phyloP scores from a whole-genome alignment of 2,329 filamentous ascomycete genomes.

The Clarireedia hainanense region DNA sequence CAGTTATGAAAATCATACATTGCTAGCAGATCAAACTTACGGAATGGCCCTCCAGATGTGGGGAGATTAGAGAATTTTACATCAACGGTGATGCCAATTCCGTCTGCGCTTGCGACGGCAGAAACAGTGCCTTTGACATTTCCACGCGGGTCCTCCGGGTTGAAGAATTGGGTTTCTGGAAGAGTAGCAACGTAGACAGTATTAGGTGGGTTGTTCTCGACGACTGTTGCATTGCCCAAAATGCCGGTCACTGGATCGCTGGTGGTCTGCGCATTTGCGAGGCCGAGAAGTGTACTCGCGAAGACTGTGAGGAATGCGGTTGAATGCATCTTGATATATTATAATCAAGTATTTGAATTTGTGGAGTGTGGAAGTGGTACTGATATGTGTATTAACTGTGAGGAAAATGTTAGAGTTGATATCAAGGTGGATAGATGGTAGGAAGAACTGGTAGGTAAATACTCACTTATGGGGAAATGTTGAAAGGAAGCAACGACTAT shows the following conservation, averaged over 20 bases:
- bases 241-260: slow-evolving; percentile 21
- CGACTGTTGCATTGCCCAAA: slow-evolving; percentile 42
- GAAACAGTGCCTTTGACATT: slow-evolving; percentile 48
- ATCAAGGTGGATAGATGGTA: background rate
- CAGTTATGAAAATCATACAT: slow-evolving; percentile 1
- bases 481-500: slow-evolving; percentile 1
- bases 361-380: background rate
- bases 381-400: background rate
- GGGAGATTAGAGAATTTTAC: slow-evolving; percentile 53
- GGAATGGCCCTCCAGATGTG: slow-evolving; percentile 47
- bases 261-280: slow-evolving; percentile 17
- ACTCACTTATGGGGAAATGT: background rate
- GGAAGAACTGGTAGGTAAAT: background rate
- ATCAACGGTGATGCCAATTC: slow-evolving; percentile 47
- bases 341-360: background rate
- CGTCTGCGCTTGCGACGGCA: slow-evolving; percentile 38
- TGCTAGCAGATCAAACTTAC: slow-evolving; percentile 36
- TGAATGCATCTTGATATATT: slow-evolving; percentile 8
- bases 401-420: background rate
- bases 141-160: slow-evolving; percentile 38
- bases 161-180: slow-evolving; percentile 38
- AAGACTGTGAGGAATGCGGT: background rate
- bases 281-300: slow-evolving; percentile 3
- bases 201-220: slow-evolving; percentile 48
- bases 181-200: slow-evolving; percentile 48